Conservation (phyloP, 192 early-diverging fungal genomes). For the Coemansia sp. region DNA sequence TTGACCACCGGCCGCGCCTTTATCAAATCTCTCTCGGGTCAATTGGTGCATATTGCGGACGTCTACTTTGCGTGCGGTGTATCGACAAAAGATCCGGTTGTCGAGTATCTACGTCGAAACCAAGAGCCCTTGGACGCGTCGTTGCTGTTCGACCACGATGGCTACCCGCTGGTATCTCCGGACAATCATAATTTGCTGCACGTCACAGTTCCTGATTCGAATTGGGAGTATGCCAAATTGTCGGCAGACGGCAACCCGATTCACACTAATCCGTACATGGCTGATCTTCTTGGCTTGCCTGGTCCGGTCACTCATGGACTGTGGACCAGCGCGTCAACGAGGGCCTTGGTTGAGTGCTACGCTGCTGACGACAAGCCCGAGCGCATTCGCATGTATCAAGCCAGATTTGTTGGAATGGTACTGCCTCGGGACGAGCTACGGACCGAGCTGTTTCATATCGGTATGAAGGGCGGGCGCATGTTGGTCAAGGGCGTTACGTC, state of each 20-base stretch:
- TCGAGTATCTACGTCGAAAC: constrained; percentile 79
- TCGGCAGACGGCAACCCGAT: constrained; percentile 90
- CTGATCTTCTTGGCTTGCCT: constrained; percentile 81
- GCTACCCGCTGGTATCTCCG: constrained; percentile 26
- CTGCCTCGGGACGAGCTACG: constrained; percentile 81
- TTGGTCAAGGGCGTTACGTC: constrained; percentile 84
- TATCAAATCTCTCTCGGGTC: constrained; percentile 59
- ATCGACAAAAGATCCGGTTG: constrained; percentile 75
- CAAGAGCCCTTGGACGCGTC: constrained; percentile 66
- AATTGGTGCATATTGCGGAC: constrained; percentile 68
- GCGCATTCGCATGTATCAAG: constrained; percentile 76
- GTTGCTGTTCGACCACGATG: constrained; percentile 76
- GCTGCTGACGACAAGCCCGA: constrained; percentile 86
- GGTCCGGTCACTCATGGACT: constrained; percentile 92
- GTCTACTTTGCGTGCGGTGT: constrained; percentile 72
- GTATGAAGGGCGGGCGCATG: constrained; percentile 91
- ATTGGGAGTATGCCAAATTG: constrained; percentile 75
- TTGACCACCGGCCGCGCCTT: constrained; percentile 66
- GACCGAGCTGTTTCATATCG: constrained; percentile 83
- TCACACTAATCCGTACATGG: constrained; percentile 92
- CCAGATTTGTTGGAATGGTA: constrained; percentile 89
- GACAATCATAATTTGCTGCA: background rate
- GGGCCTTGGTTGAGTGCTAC: constrained; percentile 86
- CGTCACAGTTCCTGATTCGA: constrained; percentile 65
- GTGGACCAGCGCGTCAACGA: constrained; percentile 91